Evolutionary conservation across 2,329 filamentous ascomycete species (phyloP).

Genomic region (Ilyonectria destructans): DNA sequence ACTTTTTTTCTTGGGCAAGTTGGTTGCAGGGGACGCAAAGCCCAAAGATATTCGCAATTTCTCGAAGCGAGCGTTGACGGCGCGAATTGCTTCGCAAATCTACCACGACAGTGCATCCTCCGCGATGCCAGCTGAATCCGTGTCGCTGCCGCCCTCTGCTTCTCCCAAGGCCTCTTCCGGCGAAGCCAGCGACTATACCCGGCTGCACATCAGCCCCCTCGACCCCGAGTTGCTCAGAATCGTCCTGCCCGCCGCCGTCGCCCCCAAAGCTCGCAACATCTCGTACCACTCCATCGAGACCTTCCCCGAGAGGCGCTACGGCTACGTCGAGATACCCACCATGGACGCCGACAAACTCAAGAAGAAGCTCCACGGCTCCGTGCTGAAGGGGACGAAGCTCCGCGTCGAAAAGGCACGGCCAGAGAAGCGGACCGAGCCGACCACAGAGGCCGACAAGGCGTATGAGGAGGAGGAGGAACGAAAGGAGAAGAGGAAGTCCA

Average conservation of each 20-base stretch:
- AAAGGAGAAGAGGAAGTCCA: slow-evolving; percentile 54
- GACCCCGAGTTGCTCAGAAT: slow-evolving; percentile 81
- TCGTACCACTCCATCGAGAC: slow-evolving; percentile 91
- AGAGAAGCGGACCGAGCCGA: slow-evolving; percentile 57
- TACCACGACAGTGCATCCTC: slow-evolving; percentile 26
- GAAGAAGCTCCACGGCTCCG: slow-evolving; percentile 90
- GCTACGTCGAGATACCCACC: slow-evolving; percentile 86
- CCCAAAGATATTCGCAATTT: slow-evolving; percentile 37
- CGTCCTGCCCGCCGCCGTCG: slow-evolving; percentile 78
- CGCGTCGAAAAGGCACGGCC: slow-evolving; percentile 86
- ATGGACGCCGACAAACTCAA: slow-evolving; percentile 91
- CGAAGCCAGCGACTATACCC: slow-evolving; percentile 49
- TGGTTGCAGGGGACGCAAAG: slow-evolving; percentile 32
- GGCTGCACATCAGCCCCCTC: slow-evolving; percentile 90
- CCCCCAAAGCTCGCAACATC: slow-evolving; percentile 81
- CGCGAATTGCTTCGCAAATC: slow-evolving; percentile 42
- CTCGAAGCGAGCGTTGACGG: slow-evolving; percentile 30
- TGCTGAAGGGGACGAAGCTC: slow-evolving; percentile 88
- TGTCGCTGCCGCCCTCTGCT: slow-evolving; percentile 15
- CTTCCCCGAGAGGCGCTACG: slow-evolving; percentile 92
- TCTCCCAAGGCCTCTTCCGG: slow-evolving; percentile 27
- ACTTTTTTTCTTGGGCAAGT: slow-evolving; percentile 42
- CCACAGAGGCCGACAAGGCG: slow-evolving; percentile 53
- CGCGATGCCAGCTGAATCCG: slow-evolving; percentile 47
- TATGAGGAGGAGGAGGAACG: slow-evolving; percentile 48